These are phyloP conservation scores for Selaginella moellendorffii DNA, from an alignment of 75 land plant genomes.

Conservation along the genomic window DNA sequence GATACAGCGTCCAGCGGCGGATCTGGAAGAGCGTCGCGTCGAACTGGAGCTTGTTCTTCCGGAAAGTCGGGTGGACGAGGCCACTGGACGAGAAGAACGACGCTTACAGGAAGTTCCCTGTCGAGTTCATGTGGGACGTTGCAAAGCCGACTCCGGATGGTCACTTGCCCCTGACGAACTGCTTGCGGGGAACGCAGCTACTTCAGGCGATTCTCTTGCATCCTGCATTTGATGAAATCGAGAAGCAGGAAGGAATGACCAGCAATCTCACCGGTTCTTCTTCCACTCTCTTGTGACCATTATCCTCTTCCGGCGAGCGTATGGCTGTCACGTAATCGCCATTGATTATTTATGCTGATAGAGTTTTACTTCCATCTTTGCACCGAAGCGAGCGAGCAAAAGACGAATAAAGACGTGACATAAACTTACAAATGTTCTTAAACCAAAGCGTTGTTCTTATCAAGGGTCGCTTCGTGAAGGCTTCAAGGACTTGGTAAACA, in stretches of 20 bases:
- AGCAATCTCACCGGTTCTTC: background rate
- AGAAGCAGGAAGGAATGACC: background rate
- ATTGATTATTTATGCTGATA: background rate
- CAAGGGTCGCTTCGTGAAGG: background rate
- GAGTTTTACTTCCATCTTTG: background rate
- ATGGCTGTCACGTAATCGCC: background rate
- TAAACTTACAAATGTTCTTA: background rate
- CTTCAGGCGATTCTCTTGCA: slow-evolving; percentile 43
- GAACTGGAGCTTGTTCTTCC: slow-evolving; percentile 63
- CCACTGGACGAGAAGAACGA: slow-evolving; percentile 41
- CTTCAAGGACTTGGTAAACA: background rate
- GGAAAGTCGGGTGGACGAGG: slow-evolving; percentile 82
- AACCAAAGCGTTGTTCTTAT: background rate
- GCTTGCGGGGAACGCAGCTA: slow-evolving; percentile 75
- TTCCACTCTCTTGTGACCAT: background rate
- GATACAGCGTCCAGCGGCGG: slow-evolving; percentile 74
- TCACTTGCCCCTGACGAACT: slow-evolving; percentile 85
- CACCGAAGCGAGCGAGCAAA: background rate
- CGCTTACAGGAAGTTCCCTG: slow-evolving; percentile 68
- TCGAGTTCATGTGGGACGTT: slow-evolving; percentile 76
- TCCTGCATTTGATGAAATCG: slow-evolving; percentile 47
- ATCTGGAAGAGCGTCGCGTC: slow-evolving; percentile 40
- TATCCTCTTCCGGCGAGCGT: background rate
- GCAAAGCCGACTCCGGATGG: slow-evolving; percentile 56
- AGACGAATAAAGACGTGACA: background rate